phyloP scores from a whole-genome alignment of 345 rosid species.

The Arabidopsis suecica region DNA sequence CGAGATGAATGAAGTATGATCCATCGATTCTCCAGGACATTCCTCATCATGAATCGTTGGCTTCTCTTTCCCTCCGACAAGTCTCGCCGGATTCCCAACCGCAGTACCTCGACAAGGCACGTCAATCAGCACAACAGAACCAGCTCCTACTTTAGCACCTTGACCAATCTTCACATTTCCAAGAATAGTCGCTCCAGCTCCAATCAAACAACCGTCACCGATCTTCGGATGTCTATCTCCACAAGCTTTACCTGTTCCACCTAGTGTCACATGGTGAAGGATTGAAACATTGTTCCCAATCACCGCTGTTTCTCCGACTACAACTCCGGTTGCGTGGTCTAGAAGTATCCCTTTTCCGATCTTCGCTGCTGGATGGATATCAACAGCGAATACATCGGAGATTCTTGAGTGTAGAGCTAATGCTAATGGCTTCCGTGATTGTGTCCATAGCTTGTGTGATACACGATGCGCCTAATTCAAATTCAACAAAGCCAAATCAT shows the following conservation, averaged over 20 bases:
- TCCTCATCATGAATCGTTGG: conserved; percentile 65
- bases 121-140: conserved; percentile 82
- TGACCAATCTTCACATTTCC: conserved; percentile 85
- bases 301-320: conserved; percentile 89
- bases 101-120: conserved; percentile 84
- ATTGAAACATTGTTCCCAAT: conserved; percentile 93
- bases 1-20: conserved; percentile 89
- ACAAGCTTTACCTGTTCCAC: conserved; percentile 83
- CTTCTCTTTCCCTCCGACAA: conserved; percentile 86
- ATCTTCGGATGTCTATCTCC: conserved; percentile 95
- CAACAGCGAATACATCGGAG: conserved; percentile 90
- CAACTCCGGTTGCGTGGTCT: conserved; percentile 95
- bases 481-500: conserved; percentile 15
- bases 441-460: conserved; percentile 84
- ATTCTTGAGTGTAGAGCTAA: conserved; percentile 92
- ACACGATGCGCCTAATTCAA: conserved; percentile 81
- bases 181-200: conserved; percentile 91
- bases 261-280: conserved; percentile 90
- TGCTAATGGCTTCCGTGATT: conserved; percentile 80
- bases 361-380: conserved; percentile 94
- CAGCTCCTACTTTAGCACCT: conserved; percentile 95
- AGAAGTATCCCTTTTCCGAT: conserved; percentile 88
- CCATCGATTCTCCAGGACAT: conserved; percentile 95
- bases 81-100: conserved; percentile 94
- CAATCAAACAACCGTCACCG: conserved; percentile 91